Base-by-base conservation (phyloP, 108 stramenopile species). In the Schizochytrium sp. region DNA sequence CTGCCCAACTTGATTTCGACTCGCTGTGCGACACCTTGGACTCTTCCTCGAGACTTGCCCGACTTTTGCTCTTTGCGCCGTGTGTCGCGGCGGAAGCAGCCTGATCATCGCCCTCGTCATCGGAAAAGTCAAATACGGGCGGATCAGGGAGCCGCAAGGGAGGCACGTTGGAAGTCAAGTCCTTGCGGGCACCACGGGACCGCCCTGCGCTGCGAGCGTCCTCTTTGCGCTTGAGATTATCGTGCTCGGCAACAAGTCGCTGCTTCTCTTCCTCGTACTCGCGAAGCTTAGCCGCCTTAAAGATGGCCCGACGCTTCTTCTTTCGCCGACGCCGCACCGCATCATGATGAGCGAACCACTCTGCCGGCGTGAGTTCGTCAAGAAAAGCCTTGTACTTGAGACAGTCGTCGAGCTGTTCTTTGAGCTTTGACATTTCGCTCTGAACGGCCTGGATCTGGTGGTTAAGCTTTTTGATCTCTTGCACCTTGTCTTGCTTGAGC, bases 371-470 rank as follows among this genome's bases (percentile, higher is more conserved):
- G 63, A 95, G 89, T 29, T 60, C 72, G 89, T 94, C 95, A 44
- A 95, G 83, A 57, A 95, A 95, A 12, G 72, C 63, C 91, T 95
- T 95, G 90, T 91, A 95, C 58, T 91, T 88, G 45, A 93, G 71
- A 72, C 94, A 96, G 88, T 95, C 95, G 44, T 94, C 94, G 41
- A 96, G 88, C 4, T 91, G 92, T 47, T 94, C 94, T 28, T 91
- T 91, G 63, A 94, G 93, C 90, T 95, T 96, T 59, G 87, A 58
- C 90, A 94, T 95, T 76, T 95, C 94, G 23, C 60, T 69, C 53
- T 83, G 88, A 16, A 94, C 91, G 60, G 91, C 91, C 58, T 95
- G 92, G 71, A 95, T 93, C 90, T 95, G 94, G 57, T 95, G 93
- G 55, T 93, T 94, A 5, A 95, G 92, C 44, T 87, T 89, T 58